These are phyloP conservation scores for Sporisorium iseilematis-ciliati DNA, from an alignment of 1,284 basidiomycete genomes.

Conservation along the genomic window DNA sequence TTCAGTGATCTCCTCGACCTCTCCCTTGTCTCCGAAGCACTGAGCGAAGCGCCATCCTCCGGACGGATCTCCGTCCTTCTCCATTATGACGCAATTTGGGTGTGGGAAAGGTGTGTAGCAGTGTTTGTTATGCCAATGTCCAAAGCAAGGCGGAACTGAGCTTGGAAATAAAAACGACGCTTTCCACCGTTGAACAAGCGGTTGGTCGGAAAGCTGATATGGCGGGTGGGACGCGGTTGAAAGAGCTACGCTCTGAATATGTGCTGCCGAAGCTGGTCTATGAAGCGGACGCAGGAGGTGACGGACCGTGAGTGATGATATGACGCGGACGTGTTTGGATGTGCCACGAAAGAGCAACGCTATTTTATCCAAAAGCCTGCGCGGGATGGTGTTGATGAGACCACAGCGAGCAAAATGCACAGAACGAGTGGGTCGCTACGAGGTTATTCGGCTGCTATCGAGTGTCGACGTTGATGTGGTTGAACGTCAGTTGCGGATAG, in stretches of 20 bases:
- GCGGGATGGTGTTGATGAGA: background rate
- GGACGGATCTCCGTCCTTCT: slow-evolving; percentile 67
- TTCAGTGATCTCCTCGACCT: slow-evolving; percentile 99
- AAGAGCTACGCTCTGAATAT: background rate
- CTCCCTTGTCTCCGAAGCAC: slow-evolving; percentile 83
- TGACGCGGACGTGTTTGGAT: background rate
- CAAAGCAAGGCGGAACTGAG: background rate
- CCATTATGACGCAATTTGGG: slow-evolving; percentile 41
- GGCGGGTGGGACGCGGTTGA: background rate
- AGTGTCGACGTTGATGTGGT: background rate
- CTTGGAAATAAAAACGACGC: background rate
- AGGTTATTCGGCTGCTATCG: background rate
- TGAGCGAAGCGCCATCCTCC: slow-evolving; percentile 94
- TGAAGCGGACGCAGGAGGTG: background rate
- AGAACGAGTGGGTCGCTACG: background rate
- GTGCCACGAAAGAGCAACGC: slow-evolving; percentile 11
- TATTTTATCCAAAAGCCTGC: background rate
- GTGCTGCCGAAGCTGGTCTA: background rate
- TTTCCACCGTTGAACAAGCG: background rate
- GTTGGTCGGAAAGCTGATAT: background rate
- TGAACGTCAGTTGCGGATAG: background rate
- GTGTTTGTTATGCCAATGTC: background rate
- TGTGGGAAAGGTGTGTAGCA: slow-evolving; percentile 9
- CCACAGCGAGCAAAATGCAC: background rate
- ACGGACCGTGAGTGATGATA: background rate